Percentiles rank a stretch among this genome's conserved stretches.
These are phyloP conservation scores for Cucumis melo DNA, from an alignment of 306 rosid species.

Conservation along the genomic window DNA sequence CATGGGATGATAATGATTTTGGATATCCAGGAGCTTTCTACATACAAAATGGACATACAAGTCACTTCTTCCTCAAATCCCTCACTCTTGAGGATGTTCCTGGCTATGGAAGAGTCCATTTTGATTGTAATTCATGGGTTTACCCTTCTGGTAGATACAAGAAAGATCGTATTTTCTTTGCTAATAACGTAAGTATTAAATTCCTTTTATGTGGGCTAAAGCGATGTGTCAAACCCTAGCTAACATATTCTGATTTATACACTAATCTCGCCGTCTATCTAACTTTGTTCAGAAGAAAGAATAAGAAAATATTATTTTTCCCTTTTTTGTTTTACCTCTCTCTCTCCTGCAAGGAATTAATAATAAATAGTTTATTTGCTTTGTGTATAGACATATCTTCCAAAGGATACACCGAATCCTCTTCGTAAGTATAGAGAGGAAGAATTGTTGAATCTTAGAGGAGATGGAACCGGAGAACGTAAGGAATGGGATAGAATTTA, in stretches of 20 bases:
- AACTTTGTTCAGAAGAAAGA: too few relatives aligned
- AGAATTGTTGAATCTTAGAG: neutral
- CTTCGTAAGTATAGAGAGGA: neutral
- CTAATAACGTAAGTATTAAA: constrained; percentile 12
- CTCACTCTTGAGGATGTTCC: constrained; percentile 65
- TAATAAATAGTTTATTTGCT: too few relatives aligned
- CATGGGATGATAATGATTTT: constrained; percentile 37
- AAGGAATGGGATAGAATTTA: neutral
- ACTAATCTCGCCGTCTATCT: too few relatives aligned
- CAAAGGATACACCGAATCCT: neutral
- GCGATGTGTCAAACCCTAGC: too few relatives aligned
- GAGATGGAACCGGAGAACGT: neutral
- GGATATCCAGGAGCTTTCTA: constrained; percentile 66
- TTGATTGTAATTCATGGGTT: constrained; percentile 76
- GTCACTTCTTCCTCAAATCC: constrained; percentile 48
- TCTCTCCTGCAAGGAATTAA: neutral
- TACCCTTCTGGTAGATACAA: constrained; percentile 44
- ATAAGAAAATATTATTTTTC: neutral
- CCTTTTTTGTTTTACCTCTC: neutral
- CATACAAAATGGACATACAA: constrained; percentile 46
- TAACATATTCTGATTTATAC: too few relatives aligned
- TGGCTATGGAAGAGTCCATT: constrained; percentile 40
- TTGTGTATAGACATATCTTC: neutral
- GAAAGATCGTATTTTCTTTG: constrained; percentile 59
- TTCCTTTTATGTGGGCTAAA: too few relatives aligned